Evolutionary conservation across 2,329 filamentous ascomycete species (phyloP).

Genomic region (Thelonectria blattea): DNA sequence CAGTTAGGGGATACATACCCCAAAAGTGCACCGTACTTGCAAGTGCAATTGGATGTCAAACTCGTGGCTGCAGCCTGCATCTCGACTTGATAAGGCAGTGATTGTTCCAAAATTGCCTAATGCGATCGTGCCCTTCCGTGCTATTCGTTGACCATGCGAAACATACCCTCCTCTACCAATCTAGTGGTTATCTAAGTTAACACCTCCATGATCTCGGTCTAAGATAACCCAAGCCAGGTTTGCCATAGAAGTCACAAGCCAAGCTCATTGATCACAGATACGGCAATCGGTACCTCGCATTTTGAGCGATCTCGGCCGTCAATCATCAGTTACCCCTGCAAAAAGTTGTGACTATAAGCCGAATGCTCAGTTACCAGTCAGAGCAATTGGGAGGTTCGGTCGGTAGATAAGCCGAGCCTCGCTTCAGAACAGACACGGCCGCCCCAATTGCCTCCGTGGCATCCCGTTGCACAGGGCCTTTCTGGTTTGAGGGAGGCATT

Average conservation of each 20-base stretch:
- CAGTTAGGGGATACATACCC: background rate
- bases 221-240: background rate
- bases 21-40: background rate
- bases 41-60: background rate
- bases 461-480: background rate
- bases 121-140: background rate
- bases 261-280: no score
- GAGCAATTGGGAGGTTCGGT: no score
- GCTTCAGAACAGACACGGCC: background rate
- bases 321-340: no score
- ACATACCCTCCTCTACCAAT: background rate
- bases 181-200: background rate
- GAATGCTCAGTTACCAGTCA: no score
- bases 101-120: constrained; percentile 10
- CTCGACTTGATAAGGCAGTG: background rate
- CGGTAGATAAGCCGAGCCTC: background rate
- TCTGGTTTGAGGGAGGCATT: background rate
- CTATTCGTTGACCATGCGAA: background rate
- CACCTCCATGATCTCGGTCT: background rate
- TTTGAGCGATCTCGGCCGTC: no score
- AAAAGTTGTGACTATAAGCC: no score
- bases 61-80: background rate
- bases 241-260: no score
- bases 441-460: background rate
- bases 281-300: no score